These are phyloP conservation scores for Singerocomus inundabilis DNA, from an alignment of 1,284 basidiomycete species.

Conservation along the genomic window DNA sequence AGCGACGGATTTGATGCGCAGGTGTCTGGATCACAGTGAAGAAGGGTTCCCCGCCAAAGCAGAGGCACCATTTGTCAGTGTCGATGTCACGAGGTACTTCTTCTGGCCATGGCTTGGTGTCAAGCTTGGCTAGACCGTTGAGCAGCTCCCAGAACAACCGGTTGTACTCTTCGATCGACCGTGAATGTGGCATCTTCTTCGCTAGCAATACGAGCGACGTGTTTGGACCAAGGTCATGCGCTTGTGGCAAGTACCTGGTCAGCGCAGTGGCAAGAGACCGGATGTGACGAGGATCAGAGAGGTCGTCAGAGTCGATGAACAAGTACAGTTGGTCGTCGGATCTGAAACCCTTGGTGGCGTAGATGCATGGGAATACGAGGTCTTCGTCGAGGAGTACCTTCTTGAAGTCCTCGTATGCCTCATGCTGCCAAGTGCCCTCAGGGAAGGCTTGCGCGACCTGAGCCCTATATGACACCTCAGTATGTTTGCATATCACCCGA, in stretches of 20 bases:
- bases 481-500: neutral
- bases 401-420: slow-evolving; percentile 22
- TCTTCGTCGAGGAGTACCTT: slow-evolving; percentile 24
- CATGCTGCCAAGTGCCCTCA: slow-evolving; percentile 19
- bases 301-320: slow-evolving; percentile 25
- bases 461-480: slow-evolving; percentile 9
- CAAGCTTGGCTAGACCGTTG: slow-evolving; percentile 21
- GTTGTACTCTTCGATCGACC: slow-evolving; percentile 23
- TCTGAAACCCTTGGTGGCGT: slow-evolving; percentile 26
- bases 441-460: slow-evolving; percentile 15
- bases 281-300: slow-evolving; percentile 22
- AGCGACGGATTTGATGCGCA: slow-evolving; percentile 23
- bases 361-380: slow-evolving; percentile 23
- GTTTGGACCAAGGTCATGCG: slow-evolving; percentile 18
- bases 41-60: slow-evolving; percentile 22
- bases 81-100: slow-evolving; percentile 19
- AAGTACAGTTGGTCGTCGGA: slow-evolving; percentile 22
- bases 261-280: slow-evolving; percentile 16
- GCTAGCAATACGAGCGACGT: slow-evolving; percentile 22
- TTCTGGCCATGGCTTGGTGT: slow-evolving; percentile 18
- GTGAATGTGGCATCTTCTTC: slow-evolving; percentile 10
- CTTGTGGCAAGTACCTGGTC: slow-evolving; percentile 15
- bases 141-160: slow-evolving; percentile 21
- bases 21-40: slow-evolving; percentile 24
- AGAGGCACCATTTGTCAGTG: slow-evolving; percentile 22